Percentiles rank a stretch among this genome's conserved stretches.
Evolutionary conservation across 352 stramenopile genomes (phyloP).

Genomic region (Phytophthora niederhauseri): DNA sequence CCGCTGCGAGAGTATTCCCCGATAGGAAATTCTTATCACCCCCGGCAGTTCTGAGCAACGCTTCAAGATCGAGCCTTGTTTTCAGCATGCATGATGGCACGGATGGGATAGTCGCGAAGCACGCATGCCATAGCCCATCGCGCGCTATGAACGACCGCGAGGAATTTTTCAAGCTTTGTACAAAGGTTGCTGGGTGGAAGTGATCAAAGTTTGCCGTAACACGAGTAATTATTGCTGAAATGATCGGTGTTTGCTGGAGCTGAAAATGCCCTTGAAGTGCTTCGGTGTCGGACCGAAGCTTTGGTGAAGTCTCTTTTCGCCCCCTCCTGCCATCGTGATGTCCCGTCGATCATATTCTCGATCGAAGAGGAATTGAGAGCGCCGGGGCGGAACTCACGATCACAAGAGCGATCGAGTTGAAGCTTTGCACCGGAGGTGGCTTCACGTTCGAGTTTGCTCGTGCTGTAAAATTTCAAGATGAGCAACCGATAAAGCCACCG

Average conservation of each 20-base stretch:
- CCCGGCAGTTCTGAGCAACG: neutral
- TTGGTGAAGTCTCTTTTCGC: neutral
- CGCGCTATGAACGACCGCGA: neutral
- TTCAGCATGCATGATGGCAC: neutral
- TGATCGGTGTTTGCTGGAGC: neutral
- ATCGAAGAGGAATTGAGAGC: constrained; percentile 2
- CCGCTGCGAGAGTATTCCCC: neutral
- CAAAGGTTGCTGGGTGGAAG: neutral
- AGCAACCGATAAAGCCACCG: constrained; percentile 14
- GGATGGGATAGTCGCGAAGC: constrained; percentile 24
- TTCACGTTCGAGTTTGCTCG: neutral
- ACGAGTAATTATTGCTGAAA: constrained; percentile 2
- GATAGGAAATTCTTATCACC: neutral
- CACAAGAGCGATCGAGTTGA: constrained; percentile 12
- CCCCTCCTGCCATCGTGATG: neutral
- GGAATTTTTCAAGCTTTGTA: neutral
- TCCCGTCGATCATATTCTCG: constrained; percentile 19
- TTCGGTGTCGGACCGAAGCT: constrained; percentile 5
- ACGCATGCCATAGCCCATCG: constrained; percentile 10
- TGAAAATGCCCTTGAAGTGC: neutral
- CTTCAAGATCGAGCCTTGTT: constrained; percentile 17
- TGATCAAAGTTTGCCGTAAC: neutral
- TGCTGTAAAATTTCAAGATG: constrained; percentile 2
- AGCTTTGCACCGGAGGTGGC: constrained; percentile 12
- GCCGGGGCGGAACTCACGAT: constrained; percentile 21